These are phyloP conservation scores for Apiotrichum brassicae DNA, from an alignment of 1,284 basidiomycete species.

Conservation along the genomic window DNA sequence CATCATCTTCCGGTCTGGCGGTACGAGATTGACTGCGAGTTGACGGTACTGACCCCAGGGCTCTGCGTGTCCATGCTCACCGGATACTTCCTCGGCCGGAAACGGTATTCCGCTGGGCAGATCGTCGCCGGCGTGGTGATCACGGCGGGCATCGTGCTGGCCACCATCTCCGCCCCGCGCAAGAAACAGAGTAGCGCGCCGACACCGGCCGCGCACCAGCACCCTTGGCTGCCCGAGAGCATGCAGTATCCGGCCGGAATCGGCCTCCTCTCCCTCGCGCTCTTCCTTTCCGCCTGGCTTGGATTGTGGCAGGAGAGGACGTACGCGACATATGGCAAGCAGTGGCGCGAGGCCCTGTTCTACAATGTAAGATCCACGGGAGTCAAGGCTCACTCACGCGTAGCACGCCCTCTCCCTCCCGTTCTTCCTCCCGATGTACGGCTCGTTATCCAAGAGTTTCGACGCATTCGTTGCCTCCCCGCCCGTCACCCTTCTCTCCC, in stretches of 20 bases:
- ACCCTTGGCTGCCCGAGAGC: constrained; percentile 28
- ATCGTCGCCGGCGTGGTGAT: constrained; percentile 68
- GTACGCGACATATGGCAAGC: constrained; percentile 61
- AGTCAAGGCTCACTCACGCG: constrained; percentile 5
- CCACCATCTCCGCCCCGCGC: constrained; percentile 65
- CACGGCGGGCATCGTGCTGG: constrained; percentile 71
- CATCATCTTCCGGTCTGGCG: constrained; percentile 89
- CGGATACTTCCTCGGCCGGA: constrained; percentile 39
- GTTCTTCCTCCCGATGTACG: constrained; percentile 60
- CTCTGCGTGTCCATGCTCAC: constrained; percentile 47
- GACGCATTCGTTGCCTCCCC: constrained; percentile 34
- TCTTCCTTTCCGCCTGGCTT: constrained; percentile 73
- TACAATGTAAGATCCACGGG: constrained; percentile 50
- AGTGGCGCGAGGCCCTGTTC: constrained; percentile 87
- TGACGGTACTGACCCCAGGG: constrained; percentile 20
- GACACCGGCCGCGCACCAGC: not conserved
- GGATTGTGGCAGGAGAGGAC: constrained; percentile 83
- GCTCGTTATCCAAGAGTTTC: constrained; percentile 52
- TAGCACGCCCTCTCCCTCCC: constrained; percentile 62
- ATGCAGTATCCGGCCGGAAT: constrained; percentile 64
- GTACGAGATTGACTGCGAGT: constrained; percentile 61
- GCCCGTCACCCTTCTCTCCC: constrained; percentile 27
- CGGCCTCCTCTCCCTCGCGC: constrained; percentile 63
- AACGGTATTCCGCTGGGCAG: constrained; percentile 65
- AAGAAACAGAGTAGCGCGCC: not conserved